Evolutionary conservation across 2,329 filamentous ascomycete genomes (phyloP).

Genomic region (Paracoccidioides brasiliensis): DNA sequence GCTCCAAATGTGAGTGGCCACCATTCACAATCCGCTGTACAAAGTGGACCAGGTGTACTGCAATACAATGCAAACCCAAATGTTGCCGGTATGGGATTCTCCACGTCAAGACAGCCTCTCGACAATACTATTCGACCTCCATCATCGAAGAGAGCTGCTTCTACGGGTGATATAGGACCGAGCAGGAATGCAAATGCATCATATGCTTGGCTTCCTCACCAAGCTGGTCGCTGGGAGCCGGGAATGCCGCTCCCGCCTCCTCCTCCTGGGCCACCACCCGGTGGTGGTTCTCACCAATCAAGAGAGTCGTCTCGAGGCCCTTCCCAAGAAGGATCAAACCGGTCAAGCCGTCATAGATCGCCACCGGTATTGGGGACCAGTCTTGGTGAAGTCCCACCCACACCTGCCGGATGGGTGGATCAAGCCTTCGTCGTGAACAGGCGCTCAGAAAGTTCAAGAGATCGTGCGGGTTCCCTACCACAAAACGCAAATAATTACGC

Average conservation of each 20-base stretch:
- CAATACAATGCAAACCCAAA: not conserved
- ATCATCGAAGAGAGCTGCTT: conserved; percentile 32
- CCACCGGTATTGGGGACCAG: conserved; percentile 26
- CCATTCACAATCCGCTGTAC: not conserved
- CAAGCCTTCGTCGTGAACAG: conserved; percentile 9
- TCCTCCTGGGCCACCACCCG: conserved; percentile 34
- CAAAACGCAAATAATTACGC: not conserved
- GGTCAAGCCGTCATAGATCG: conserved; percentile 18
- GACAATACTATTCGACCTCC: conserved; percentile 21
- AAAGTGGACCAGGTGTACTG: too few relatives aligned
- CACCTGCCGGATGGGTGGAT: conserved; percentile 34
- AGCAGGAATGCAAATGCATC: conserved; percentile 24
- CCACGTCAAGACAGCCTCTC: not conserved
- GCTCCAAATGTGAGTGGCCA: not conserved
- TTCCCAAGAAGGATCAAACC: not conserved
- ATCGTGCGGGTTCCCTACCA: not conserved
- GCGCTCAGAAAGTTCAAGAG: not conserved
- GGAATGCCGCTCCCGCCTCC: conserved; percentile 37
- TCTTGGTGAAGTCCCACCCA: conserved; percentile 31
- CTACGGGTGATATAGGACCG: conserved; percentile 30
- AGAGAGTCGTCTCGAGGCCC: not conserved
- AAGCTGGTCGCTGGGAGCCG: conserved; percentile 26
- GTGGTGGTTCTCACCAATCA: conserved; percentile 4
- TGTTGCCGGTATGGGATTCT: not conserved
- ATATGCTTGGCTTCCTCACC: conserved; percentile 12